Conservation (phyloP, 108 stramenopile species). For the Hondaea fermentalgiana region DNA sequence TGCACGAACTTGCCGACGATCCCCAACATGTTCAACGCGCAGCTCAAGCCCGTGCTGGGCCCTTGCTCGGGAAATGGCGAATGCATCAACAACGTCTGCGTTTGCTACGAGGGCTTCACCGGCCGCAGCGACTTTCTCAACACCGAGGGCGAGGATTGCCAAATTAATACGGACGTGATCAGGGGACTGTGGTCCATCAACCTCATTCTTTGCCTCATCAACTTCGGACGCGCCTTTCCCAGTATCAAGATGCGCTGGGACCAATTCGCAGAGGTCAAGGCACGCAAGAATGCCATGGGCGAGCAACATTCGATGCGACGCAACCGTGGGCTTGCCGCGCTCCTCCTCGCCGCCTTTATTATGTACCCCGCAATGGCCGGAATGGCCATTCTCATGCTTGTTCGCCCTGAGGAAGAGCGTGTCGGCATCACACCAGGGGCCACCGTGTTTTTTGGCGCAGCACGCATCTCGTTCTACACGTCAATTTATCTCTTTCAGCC, state of each 20-base stretch:
- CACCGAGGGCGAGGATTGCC: neutral
- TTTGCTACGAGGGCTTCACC: neutral
- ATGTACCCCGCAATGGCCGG: neutral
- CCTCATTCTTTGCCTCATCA: neutral
- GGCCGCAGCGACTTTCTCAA: neutral
- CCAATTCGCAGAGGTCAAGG: neutral
- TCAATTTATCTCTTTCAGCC: conserved; percentile 3
- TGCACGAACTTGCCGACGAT: neutral
- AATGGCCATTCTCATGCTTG: neutral
- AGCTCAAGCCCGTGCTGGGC: neutral
- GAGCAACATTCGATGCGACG: neutral
- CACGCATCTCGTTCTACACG: neutral
- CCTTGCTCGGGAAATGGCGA: neutral
- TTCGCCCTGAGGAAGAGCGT: neutral
- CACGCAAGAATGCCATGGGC: neutral
- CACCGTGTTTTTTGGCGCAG: neutral
- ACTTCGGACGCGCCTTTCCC: neutral
- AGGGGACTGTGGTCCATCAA: neutral
- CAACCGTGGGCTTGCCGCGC: neutral
- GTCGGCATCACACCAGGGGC: neutral
- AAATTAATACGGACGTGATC: neutral
- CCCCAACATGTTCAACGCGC: neutral
- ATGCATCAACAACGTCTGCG: neutral
- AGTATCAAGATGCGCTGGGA: neutral
- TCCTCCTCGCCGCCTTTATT: neutral